These are phyloP conservation scores for Arabidopsis hybrid DNA, from an alignment of 441 rosid genomes.

Conservation along the genomic window DNA sequence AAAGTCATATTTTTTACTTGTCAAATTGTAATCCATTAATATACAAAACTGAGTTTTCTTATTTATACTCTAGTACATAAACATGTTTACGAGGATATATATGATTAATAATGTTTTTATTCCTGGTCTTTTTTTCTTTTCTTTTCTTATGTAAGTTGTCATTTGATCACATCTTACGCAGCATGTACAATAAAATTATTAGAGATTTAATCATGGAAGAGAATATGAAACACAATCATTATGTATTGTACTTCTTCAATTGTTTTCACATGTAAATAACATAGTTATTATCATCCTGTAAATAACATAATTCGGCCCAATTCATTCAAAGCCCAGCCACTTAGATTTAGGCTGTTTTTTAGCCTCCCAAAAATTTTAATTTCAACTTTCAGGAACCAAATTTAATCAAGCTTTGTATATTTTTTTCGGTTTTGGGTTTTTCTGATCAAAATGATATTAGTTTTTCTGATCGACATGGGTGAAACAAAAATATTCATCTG, in stretches of 20 bases:
- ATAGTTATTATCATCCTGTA: background rate
- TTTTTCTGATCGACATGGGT: too few relatives aligned
- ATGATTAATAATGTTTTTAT: background rate
- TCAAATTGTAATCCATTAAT: background rate
- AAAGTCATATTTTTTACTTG: background rate
- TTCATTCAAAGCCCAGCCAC: too few relatives aligned
- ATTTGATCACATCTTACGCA: background rate
- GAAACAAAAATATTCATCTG: too few relatives aligned
- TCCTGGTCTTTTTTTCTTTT: background rate
- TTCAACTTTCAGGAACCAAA: too few relatives aligned
- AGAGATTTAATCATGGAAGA: background rate
- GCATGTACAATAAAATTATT: background rate
- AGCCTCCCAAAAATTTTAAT: too few relatives aligned
- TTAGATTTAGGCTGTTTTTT: too few relatives aligned
- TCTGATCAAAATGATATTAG: too few relatives aligned
- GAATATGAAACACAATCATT: constrained; percentile 9
- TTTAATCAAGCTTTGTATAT: too few relatives aligned
- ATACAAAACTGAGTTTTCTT: too few relatives aligned
- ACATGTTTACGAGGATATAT: background rate
- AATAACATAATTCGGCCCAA: too few relatives aligned
- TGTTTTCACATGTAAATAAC: background rate
- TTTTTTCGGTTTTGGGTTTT: too few relatives aligned
- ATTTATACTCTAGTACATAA: too few relatives aligned
- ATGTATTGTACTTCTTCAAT: constrained; percentile 2
- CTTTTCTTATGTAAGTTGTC: background rate